These are phyloP conservation scores for Agastache rugosa DNA, from an alignment of 257 asterid genomes.

Conservation along the genomic window DNA sequence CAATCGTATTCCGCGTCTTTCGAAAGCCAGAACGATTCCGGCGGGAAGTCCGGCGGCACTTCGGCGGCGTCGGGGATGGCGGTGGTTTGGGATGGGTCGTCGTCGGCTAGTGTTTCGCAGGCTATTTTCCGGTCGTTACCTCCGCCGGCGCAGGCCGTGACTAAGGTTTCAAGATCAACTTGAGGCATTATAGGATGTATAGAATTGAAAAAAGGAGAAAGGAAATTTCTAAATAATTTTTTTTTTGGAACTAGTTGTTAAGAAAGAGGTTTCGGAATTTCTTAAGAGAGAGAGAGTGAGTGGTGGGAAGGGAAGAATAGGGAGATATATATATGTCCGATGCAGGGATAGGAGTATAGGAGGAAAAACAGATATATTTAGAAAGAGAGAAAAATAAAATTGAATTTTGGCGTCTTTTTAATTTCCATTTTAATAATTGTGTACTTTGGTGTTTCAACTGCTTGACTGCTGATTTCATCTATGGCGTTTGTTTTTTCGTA, in stretches of 20 bases:
- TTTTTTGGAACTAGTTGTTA: not conserved
- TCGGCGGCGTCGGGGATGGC: conserved; percentile 33
- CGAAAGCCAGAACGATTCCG: conserved; percentile 90
- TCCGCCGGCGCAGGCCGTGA: conserved; percentile 61
- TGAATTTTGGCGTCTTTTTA: not conserved
- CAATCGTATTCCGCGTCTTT: conserved; percentile 88
- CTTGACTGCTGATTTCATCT: conserved; percentile 33
- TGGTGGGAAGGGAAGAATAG: not conserved
- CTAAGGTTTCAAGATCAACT: conserved; percentile 60
- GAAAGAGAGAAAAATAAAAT: not conserved
- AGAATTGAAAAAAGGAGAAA: too few relatives aligned
- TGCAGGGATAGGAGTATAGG: not conserved
- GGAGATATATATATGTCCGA: not conserved
- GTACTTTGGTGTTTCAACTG: conserved; percentile 23
- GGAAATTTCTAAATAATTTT: not conserved
- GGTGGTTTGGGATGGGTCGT: conserved; percentile 31
- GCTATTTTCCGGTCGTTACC: conserved; percentile 54
- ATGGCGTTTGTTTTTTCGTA: not conserved
- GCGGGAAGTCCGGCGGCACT: conserved; percentile 63
- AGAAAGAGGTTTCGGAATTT: conserved; percentile 7
- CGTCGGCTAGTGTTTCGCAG: conserved; percentile 52
- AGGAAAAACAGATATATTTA: not conserved
- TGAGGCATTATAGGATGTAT: conserved; percentile 53
- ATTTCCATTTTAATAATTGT: not conserved
- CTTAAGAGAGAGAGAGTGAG: not conserved